Percentiles rank a stretch among this genome's conserved stretches.
phyloP scores from a whole-genome alignment of 139 green algal species.

The Micractinium conductrix region DNA sequence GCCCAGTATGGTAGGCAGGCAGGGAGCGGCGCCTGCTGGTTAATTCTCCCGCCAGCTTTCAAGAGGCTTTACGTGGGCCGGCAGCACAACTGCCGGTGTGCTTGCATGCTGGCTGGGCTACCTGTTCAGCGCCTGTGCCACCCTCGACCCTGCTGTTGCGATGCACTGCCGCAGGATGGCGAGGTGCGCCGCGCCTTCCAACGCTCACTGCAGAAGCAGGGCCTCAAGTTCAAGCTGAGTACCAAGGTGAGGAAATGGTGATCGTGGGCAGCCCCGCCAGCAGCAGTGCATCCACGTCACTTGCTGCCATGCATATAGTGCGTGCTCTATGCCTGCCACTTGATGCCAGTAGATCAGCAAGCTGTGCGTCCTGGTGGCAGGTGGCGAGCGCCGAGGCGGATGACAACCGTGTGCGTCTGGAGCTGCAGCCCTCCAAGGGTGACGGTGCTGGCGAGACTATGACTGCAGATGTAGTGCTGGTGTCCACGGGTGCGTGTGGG shows the following conservation, averaged over 20 bases:
- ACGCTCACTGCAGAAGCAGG: slow-evolving; percentile 95
- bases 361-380: not conserved
- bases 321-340: no score
- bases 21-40: no score
- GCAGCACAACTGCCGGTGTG: no score
- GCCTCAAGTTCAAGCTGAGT: slow-evolving; percentile 96
- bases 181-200: slow-evolving; percentile 92
- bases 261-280: no score
- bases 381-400: slow-evolving; percentile 70
- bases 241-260: slow-evolving; percentile 90
- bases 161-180: slow-evolving; percentile 63
- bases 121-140: not conserved
- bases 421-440: slow-evolving; percentile 68
- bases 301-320: no score
- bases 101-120: no score
- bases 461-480: slow-evolving; percentile 92
- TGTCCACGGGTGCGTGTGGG: slow-evolving; percentile 80
- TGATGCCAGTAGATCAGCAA: not conserved
- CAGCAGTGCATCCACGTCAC: no score
- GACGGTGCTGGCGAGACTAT: slow-evolving; percentile 63
- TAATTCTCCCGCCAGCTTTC: no score
- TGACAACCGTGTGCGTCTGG: slow-evolving; percentile 71
- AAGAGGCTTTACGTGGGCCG: no score
- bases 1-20: slow-evolving; percentile 88
- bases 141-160: no score